Base-by-base conservation (phyloP, 176 grass and related monocot genomes). In the Rhipidocladum racemiflorum region DNA sequence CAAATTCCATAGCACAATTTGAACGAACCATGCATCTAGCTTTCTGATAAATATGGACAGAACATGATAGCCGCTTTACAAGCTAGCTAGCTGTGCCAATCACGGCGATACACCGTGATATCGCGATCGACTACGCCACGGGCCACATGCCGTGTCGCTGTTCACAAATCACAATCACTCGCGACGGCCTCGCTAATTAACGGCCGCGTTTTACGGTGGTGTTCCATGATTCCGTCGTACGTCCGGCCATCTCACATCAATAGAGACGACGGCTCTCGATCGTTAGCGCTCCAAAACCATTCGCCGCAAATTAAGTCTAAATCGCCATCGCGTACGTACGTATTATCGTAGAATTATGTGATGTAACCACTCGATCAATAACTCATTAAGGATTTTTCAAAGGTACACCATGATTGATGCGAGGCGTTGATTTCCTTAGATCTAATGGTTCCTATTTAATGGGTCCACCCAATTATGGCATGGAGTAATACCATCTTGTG, bases 141-240 rank as follows among this genome's bases (percentile, higher is more conserved):
- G 18, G 66, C 39, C 68, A 66, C 34, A 45, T 21, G 59, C 81
- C 46, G 35, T 75, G 61, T 75, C 71, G 71, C 48, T 42, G 61
- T 65, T 51, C 71, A 24, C n/a, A 6, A 6, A 32, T 32, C 61
- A 39, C 51, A 35, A 38, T 59, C 21, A 7, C 27, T 17, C 72
- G 11, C 11, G 20, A 10, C 50, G 14, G 5, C 53, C 50, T 54
- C 21, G 34, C 21, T 25, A 40, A 83, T 75, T 65, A 65, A 65
- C 70, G 14, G 70, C 70, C 81, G 81, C 60, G 14, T 34, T 73
- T 82, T 3, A 42, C 1, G 70, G 23, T 64, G 42, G n/a, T 15
- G n/a, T 18, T 27, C 54, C 4, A 11, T 24, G 2, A 3, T 9
- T 18, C 55, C 4, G 4, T 24, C 7, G 0, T 9, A 24, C 54